Conservation (phyloP, 306 rosid species). For the Lablab purpureus region DNA sequence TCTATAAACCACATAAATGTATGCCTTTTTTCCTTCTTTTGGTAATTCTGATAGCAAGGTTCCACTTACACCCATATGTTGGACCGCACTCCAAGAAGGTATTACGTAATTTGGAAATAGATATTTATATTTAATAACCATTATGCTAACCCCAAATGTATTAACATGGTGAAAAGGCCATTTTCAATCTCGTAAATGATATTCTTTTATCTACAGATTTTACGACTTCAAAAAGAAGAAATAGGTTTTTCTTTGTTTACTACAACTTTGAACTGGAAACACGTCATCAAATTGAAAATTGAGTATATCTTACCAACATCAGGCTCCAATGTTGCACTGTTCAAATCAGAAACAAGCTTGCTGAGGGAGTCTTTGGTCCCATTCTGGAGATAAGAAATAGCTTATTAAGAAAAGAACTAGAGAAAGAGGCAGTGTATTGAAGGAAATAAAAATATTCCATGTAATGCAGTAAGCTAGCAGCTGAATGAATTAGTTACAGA, state of each 20-base stretch:
- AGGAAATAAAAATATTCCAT: not conserved
- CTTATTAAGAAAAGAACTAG: not conserved
- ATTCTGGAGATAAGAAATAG: slow-evolving; percentile 58
- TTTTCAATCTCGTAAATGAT: slow-evolving; percentile 10
- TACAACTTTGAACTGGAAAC: slow-evolving; percentile 18
- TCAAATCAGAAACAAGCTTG: slow-evolving; percentile 93
- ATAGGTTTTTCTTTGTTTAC: slow-evolving; percentile 3
- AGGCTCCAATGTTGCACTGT: slow-evolving; percentile 76
- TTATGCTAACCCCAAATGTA: not conserved
- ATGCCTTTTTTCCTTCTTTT: not conserved
- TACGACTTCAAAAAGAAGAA: slow-evolving; percentile 24
- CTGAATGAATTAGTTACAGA: slow-evolving; percentile 14
- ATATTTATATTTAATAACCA: slow-evolving; percentile 17
- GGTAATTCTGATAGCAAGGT: slow-evolving; percentile 8
- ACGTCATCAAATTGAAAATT: slow-evolving; percentile 4
- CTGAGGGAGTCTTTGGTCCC: slow-evolving; percentile 92
- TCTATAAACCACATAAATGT: slow-evolving; percentile 29
- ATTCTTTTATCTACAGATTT: slow-evolving; percentile 7
- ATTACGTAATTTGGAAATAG: slow-evolving; percentile 20
- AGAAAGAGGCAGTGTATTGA: not conserved
- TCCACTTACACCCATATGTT: slow-evolving; percentile 5
- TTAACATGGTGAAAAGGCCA: not conserved
- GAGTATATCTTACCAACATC: slow-evolving; percentile 85
- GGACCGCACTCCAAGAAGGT: slow-evolving; percentile 16
- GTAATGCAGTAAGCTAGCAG: not conserved